Conservation (phyloP, 179 eudicot species). For the Amaranthus tricolor region DNA sequence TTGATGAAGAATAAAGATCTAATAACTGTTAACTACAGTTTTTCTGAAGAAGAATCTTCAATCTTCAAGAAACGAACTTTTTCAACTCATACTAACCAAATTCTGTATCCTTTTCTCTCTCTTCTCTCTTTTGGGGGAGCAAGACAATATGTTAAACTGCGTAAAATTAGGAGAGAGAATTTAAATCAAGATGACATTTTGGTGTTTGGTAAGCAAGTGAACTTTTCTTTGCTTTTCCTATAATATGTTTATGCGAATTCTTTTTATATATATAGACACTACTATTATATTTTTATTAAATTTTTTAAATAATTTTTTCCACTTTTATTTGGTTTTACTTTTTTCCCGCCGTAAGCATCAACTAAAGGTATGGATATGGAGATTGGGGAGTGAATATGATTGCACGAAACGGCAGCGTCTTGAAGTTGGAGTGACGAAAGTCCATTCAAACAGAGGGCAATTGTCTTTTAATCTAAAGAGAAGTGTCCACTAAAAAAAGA, state of each 20-base stretch:
- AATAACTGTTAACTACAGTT: not conserved
- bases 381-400: conserved; percentile 16
- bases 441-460: conserved; percentile 12
- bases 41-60: not conserved
- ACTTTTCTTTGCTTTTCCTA: conserved; percentile 13
- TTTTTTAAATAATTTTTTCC: too few relatives aligned
- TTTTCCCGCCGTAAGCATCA: conserved; percentile 37
- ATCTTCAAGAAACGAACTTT: conserved; percentile 17
- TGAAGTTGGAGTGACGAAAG: conserved; percentile 33
- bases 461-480: conserved; percentile 24
- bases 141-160: conserved; percentile 24
- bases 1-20: conserved; percentile 12
- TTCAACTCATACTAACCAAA: not conserved
- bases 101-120: not conserved
- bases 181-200: conserved; percentile 21
- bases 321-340: conserved; percentile 5
- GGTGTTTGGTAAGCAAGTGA: not conserved
- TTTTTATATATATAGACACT: conserved; percentile 16
- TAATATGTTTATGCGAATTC: conserved; percentile 10
- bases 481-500: conserved; percentile 24
- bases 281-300: not conserved
- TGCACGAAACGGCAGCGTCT: conserved; percentile 29
- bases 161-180: not conserved
- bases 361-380: conserved; percentile 8
- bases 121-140: conserved; percentile 14